Evolutionary conservation across 1,284 basidiomycete species (phyloP), one percentile per base, ranked within the genome.

Genomic region (Cryptococcus jaspeensis): DNA sequence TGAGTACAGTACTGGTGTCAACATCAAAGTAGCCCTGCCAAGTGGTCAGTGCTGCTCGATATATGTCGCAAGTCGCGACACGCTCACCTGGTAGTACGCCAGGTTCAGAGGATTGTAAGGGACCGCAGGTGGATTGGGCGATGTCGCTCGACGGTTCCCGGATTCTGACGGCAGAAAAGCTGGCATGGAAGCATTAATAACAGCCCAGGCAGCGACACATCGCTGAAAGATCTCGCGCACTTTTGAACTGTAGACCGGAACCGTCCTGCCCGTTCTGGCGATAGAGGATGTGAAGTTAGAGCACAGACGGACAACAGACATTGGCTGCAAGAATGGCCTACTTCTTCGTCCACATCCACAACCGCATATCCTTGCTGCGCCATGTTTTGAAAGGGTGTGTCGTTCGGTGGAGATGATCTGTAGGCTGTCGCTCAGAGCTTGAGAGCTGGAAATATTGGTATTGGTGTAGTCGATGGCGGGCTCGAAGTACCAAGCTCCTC

Each of bases 1-100:
- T 76, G 16, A 79, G 57, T 12, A 81, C 74, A 3, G 74, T 76
- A 23, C 61, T 61, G 16, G 76, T 78, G 58, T 80, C 78, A 51
- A 81, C 76, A 58, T 81, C 79, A 64, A 81, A 81, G 68, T 79
- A 80, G n/a, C 67, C 58, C 63, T 71, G 44, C 16, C 23, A 8
- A 5, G 6, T 20, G 13, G 18, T 53, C 42, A 45, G 22, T 3
- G 35, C 18, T n/a, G 39, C 28, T 1, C 15, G 23, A 5, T 15
- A 5, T 32, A 9, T 9, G 4, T 5, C 9, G 28, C 5, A 32
- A 32, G 28, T n/a, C n/a, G n/a, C n/a, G n/a, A n/a, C 28, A 9
- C 1, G 38, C 64, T 41, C 20, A 69, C 68, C 61, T 79, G 76
- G 61, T 81, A 79, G 61, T 76, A 78, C 3, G 76, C 76, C n/a